Conservation (phyloP, 768 basidiomycete genomes). For the Myochromella boudieri region DNA sequence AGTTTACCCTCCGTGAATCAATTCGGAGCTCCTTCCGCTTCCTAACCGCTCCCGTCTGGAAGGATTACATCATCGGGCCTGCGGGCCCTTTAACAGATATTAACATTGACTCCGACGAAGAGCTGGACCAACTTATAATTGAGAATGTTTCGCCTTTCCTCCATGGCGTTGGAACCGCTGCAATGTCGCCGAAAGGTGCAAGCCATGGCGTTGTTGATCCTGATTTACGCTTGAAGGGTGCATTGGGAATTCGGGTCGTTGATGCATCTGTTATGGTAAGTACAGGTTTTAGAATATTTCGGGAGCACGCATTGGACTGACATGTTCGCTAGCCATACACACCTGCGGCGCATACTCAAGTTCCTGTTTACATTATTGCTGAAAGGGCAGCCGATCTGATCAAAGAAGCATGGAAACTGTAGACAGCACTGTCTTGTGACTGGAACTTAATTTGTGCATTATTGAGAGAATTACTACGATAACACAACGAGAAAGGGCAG, state of each 20-base stretch:
- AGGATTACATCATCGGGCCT: constrained; percentile 17
- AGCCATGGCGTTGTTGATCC: constrained; percentile 31
- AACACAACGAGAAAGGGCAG: no score
- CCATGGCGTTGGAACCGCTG: constrained; percentile 30
- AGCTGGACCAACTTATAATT: constrained; percentile 18
- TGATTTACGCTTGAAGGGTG: constrained; percentile 30
- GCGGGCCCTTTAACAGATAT: constrained; percentile 2
- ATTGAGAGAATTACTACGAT: no score
- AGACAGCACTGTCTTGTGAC: no score
- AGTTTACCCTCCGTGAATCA: constrained; percentile 21
- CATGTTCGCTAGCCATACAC: constrained; percentile 14
- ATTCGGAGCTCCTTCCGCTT: constrained; percentile 21
- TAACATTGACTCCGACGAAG: constrained; percentile 19
- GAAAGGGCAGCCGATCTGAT: constrained; percentile 25
- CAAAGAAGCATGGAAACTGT: constrained; percentile 8
- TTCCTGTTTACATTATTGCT: constrained; percentile 19
- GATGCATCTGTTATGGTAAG: constrained; percentile 31
- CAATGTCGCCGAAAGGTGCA: constrained; percentile 24
- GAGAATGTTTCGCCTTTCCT: constrained; percentile 7
- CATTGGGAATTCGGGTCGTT: constrained; percentile 30
- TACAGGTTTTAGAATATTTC: no score
- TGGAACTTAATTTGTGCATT: no score
- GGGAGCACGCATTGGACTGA: background rate
- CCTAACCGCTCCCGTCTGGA: constrained; percentile 19
- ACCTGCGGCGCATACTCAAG: constrained; percentile 20